Conservation (phyloP, 129 eudicot species). For the Scalesia atractyloides region DNA sequence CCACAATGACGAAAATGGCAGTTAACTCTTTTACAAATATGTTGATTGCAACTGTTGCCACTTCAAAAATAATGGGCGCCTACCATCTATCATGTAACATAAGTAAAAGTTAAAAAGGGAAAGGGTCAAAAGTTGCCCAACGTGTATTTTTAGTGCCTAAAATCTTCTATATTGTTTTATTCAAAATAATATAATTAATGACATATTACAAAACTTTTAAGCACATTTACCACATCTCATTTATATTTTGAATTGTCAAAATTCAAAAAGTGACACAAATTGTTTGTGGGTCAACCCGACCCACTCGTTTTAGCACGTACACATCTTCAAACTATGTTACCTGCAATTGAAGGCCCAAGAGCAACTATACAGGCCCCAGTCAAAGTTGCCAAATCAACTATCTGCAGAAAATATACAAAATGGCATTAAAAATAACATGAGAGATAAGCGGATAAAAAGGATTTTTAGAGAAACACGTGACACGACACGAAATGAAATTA, state of each 20-base stretch:
- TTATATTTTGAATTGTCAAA: neutral
- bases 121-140: neutral
- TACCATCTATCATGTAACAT: too few species aligned
- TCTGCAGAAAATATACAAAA: slow-evolving; percentile 49
- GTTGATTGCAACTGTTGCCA: neutral
- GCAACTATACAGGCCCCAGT: slow-evolving; percentile 97
- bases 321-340: slow-evolving; percentile 36
- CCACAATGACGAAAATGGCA: too few species aligned
- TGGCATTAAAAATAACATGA: slow-evolving; percentile 4
- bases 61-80: neutral
- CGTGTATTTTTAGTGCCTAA: neutral
- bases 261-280: neutral
- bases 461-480: neutral
- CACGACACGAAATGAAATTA: neutral
- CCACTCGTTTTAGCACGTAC: neutral
- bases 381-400: slow-evolving; percentile 90
- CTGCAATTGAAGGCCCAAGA: slow-evolving; percentile 98
- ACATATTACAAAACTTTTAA: neutral
- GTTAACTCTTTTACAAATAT: too few species aligned
- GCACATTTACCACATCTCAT: neutral
- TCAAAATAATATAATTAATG: neutral
- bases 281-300: neutral
- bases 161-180: neutral
- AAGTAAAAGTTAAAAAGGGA: too few species aligned
- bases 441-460: neutral